A percentile compares a stretch with the other conserved stretches of the same genome.
Conservation (phyloP, 2,329 filamentous ascomycete genomes). For the Nemania abortiva region DNA sequence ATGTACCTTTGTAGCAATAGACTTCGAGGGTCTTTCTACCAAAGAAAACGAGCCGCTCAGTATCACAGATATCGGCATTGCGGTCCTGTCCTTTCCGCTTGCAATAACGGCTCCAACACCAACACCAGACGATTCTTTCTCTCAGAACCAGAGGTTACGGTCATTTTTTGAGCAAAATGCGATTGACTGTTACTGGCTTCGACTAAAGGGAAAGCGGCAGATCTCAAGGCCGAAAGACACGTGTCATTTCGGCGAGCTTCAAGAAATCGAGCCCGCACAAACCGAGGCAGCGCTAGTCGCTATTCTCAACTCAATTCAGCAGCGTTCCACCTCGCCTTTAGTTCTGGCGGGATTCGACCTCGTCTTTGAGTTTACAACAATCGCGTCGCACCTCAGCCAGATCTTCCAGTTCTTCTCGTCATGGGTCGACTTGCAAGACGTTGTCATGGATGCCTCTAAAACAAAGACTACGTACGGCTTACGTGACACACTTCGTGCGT, state of each 20-base stretch:
- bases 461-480: conserved; percentile 8
- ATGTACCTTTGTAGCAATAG: conserved; percentile 34
- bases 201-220: conserved; percentile 17
- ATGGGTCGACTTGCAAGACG: conserved; percentile 35
- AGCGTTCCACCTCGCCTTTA: conserved; percentile 10
- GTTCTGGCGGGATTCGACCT: conserved; percentile 31
- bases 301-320: conserved; percentile 23
- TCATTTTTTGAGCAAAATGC: conserved; percentile 22
- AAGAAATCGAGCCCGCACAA: conserved; percentile 30
- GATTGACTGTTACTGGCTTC: conserved; percentile 32
- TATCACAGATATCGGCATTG: conserved; percentile 35
- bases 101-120: not conserved
- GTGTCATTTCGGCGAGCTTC: conserved; percentile 24
- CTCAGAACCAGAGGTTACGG: conserved; percentile 14
- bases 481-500: conserved; percentile 29
- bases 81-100: conserved; percentile 15
- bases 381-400: conserved; percentile 25
- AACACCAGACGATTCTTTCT: not conserved
- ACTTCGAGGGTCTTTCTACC: conserved; percentile 30
- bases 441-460: conserved; percentile 19
- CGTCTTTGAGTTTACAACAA: conserved; percentile 26
- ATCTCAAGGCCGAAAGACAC: conserved; percentile 21
- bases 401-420: conserved; percentile 31
- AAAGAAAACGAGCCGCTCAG: conserved; percentile 17
- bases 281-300: conserved; percentile 17